Conservation (phyloP, 2,329 filamentous ascomycete species). For the Colletotrichum cereale region DNA sequence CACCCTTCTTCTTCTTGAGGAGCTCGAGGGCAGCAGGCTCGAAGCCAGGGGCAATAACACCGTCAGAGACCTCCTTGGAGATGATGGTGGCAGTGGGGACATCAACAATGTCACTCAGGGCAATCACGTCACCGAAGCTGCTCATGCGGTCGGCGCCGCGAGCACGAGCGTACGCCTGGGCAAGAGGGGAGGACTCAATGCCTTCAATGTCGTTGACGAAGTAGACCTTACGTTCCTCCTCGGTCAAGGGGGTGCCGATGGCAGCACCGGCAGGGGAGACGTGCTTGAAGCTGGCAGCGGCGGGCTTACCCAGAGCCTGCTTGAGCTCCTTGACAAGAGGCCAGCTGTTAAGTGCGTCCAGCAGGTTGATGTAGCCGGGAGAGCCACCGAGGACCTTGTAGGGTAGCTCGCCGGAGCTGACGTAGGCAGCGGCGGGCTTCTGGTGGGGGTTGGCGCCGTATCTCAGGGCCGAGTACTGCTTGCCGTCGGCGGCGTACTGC, state of each 20-base stretch:
- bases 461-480: slow-evolving; percentile 86
- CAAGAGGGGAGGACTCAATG: slow-evolving; percentile 86
- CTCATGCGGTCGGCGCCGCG: slow-evolving; percentile 98
- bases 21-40: slow-evolving; percentile 88
- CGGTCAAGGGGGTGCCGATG: slow-evolving; percentile 87
- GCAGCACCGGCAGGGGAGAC: slow-evolving; percentile 97
- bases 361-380: slow-evolving; percentile 96
- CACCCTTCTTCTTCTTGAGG: slow-evolving; percentile 97
- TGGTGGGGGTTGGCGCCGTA: slow-evolving; percentile 99
- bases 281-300: slow-evolving; percentile 98
- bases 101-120: slow-evolving; percentile 91
- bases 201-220: slow-evolving; percentile 97
- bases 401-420: slow-evolving; percentile 80
- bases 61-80: slow-evolving; percentile 96
- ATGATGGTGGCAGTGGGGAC: slow-evolving; percentile 97
- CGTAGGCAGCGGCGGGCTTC: slow-evolving; percentile 91
- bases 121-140: slow-evolving; percentile 97
- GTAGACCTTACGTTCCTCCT: slow-evolving; percentile 95
- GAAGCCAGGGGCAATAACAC: slow-evolving; percentile 92
- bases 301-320: slow-evolving; percentile 86
- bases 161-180: slow-evolving; percentile 95
- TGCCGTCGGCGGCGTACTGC: slow-evolving; percentile 89
- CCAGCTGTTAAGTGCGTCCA: slow-evolving; percentile 97
- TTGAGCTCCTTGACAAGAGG: slow-evolving; percentile 96
- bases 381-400: slow-evolving; percentile 93